Conservation (phyloP, 208 protist species). For the Spongospora subterranea region DNA sequence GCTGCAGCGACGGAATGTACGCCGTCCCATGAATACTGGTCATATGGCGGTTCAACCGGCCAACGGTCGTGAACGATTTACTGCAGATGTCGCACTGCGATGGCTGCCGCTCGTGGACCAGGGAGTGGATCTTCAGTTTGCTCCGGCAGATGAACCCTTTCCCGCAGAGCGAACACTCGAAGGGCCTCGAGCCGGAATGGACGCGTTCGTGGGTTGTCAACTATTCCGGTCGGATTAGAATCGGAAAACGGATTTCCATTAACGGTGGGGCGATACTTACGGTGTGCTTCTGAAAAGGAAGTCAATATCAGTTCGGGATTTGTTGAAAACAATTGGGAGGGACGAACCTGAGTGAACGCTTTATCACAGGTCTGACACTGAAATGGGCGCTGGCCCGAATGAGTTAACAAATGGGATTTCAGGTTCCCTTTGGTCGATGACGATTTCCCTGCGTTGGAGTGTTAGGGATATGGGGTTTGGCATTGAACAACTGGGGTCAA, state of each 20-base stretch:
- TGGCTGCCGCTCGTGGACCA: constrained; percentile 17
- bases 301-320: not conserved
- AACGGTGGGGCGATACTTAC: not conserved
- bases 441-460: not conserved
- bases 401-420: constrained; percentile 48
- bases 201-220: constrained; percentile 53
- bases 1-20: not conserved
- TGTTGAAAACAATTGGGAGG: not conserved
- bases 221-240: not conserved
- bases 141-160: constrained; percentile 53
- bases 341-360: constrained; percentile 5
- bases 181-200: not conserved
- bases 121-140: constrained; percentile 40
- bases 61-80: constrained; percentile 36
- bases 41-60: constrained; percentile 48
- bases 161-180: not conserved
- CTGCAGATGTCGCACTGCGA: not conserved
- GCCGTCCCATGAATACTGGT: not conserved
- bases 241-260: not conserved
- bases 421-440: constrained; percentile 52
- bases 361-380: constrained; percentile 42
- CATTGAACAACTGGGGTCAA: not conserved
- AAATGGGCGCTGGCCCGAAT: constrained; percentile 12
- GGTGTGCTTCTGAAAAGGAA: constrained; percentile 22
- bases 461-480: not conserved